Evolutionary conservation across 352 stramenopile genomes (phyloP).

Genomic region (Globisporangium nodosum): DNA sequence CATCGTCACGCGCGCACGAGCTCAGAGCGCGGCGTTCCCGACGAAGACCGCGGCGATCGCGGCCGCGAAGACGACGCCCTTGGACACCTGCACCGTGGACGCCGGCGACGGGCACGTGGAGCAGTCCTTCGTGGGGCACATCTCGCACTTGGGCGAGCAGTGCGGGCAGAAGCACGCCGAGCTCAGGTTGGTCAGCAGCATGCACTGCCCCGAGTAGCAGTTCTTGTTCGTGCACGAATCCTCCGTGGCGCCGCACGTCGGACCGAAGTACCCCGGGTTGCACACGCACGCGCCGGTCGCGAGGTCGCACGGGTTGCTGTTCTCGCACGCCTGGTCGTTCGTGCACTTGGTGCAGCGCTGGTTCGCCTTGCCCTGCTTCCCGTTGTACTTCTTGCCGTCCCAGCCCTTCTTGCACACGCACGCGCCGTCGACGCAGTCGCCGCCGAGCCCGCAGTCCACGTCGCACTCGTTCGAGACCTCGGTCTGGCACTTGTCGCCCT

Average conservation of each 20-base stretch:
- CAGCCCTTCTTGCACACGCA: slow-evolving; percentile 30
- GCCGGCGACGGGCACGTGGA: slow-evolving; percentile 15
- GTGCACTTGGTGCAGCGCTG: slow-evolving; percentile 31
- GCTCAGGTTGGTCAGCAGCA: slow-evolving; percentile 15
- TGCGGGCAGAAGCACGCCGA: slow-evolving; percentile 20
- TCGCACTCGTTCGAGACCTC: slow-evolving; percentile 21
- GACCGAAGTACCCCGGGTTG: slow-evolving; percentile 23
- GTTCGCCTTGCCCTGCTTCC: slow-evolving; percentile 21
- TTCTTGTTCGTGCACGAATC: slow-evolving; percentile 23
- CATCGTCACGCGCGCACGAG: not conserved
- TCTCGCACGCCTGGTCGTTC: slow-evolving; percentile 30
- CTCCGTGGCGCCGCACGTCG: slow-evolving; percentile 22
- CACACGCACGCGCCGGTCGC: slow-evolving; percentile 21
- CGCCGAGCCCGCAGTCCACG: slow-evolving; percentile 29
- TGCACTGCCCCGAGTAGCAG: slow-evolving; percentile 15
- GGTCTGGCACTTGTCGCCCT: slow-evolving; percentile 24
- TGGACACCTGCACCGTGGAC: slow-evolving; percentile 10
- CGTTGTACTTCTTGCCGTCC: slow-evolving; percentile 24
- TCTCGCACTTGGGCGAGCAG: slow-evolving; percentile 12
- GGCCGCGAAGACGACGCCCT: slow-evolving; percentile 12
- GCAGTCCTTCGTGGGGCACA: slow-evolving; percentile 20
- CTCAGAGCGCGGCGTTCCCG: slow-evolving; percentile 14
- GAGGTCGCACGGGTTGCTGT: slow-evolving; percentile 22
- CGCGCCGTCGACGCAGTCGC: slow-evolving; percentile 25
- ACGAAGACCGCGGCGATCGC: slow-evolving; percentile 9